phyloP scores from a whole-genome alignment of 495 filamentous ascomycete genomes.

The Delitschia confertaspora region DNA sequence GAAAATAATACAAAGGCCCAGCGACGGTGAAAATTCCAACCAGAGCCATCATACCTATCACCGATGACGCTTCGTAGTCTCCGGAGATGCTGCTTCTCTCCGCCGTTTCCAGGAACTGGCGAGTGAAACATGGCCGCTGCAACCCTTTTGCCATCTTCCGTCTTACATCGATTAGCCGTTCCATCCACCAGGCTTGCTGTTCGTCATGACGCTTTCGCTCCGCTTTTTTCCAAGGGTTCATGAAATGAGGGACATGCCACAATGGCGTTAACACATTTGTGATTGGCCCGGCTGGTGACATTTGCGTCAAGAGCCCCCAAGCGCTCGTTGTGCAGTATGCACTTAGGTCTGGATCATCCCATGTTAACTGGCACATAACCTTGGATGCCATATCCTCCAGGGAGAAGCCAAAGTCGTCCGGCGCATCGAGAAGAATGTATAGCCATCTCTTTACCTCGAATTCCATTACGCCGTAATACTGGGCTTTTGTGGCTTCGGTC shows the following conservation, averaged over 20 bases:
- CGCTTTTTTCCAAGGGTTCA: slow-evolving; percentile 34
- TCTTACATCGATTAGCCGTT: slow-evolving; percentile 16
- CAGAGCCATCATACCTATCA: slow-evolving; percentile 25
- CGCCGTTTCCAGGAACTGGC: slow-evolving; percentile 24
- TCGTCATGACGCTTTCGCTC: slow-evolving; percentile 33
- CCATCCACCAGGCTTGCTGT: slow-evolving; percentile 34
- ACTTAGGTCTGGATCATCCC: slow-evolving; percentile 32
- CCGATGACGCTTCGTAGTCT: slow-evolving; percentile 24
- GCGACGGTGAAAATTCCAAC: slow-evolving; percentile 31
- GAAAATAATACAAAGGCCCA: slow-evolving; percentile 29
- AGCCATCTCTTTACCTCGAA: slow-evolving; percentile 35
- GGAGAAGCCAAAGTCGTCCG: slow-evolving; percentile 34
- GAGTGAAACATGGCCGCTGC: slow-evolving; percentile 27
- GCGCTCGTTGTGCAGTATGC: slow-evolving; percentile 31
- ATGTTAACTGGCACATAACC: slow-evolving; percentile 31
- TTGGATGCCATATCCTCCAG: slow-evolving; percentile 35
- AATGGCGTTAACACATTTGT: slow-evolving; percentile 35
- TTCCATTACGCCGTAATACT: slow-evolving; percentile 33
- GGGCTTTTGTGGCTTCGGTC: slow-evolving; percentile 32
- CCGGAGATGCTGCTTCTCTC: slow-evolving; percentile 20
- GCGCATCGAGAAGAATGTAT: slow-evolving; percentile 28
- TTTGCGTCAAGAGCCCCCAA: slow-evolving; percentile 35
- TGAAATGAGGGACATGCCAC: slow-evolving; percentile 30
- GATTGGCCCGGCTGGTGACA: slow-evolving; percentile 36
- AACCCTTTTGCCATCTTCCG: slow-evolving; percentile 17